Percentiles rank a stretch among this genome's conserved stretches.
phyloP scores from a whole-genome alignment of 352 stramenopile species.

The Globisporangium recalcitrans region DNA sequence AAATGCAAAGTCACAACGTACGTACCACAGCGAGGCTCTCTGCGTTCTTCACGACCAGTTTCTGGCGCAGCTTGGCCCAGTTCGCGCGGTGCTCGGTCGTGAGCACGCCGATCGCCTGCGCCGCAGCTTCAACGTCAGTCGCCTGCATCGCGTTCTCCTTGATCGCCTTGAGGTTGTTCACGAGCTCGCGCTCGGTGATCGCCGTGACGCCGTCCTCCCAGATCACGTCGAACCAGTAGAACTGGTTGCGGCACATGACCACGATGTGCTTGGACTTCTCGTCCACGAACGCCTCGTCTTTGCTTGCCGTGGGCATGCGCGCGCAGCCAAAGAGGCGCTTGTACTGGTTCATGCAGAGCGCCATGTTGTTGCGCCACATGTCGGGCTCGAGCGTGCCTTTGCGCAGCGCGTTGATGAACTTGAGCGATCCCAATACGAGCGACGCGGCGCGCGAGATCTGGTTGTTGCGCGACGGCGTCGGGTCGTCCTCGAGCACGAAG shows the following conservation, averaged over 20 bases:
- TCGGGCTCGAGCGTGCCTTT: slow-evolving; percentile 90
- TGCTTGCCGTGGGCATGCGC: slow-evolving; percentile 69
- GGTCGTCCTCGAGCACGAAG: slow-evolving; percentile 92
- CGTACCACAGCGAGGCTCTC: slow-evolving; percentile 75
- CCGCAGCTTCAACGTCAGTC: slow-evolving; percentile 47
- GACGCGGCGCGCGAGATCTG: slow-evolving; percentile 87
- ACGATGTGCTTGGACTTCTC: slow-evolving; percentile 88
- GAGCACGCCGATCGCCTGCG: slow-evolving; percentile 85
- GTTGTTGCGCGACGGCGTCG: slow-evolving; percentile 83
- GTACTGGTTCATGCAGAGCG: slow-evolving; percentile 97
- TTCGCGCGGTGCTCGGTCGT: slow-evolving; percentile 88
- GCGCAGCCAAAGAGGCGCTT: slow-evolving; percentile 87
- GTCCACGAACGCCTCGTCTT: slow-evolving; percentile 81
- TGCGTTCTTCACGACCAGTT: slow-evolving; percentile 71
- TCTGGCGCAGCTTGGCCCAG: slow-evolving; percentile 86
- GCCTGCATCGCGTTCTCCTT: slow-evolving; percentile 72
- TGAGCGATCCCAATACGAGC: slow-evolving; percentile 89
- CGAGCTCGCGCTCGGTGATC: slow-evolving; percentile 89
- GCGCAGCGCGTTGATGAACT: slow-evolving; percentile 88
- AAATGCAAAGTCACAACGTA: neutral
- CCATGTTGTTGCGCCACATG: slow-evolving; percentile 76
- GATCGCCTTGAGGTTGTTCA: slow-evolving; percentile 90
- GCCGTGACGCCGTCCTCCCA: slow-evolving; percentile 82
- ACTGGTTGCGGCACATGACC: slow-evolving; percentile 91
- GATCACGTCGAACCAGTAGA: slow-evolving; percentile 94